Base-by-base conservation (phyloP, 2,329 filamentous ascomycete genomes). In the Achaetomium macrosporum region DNA sequence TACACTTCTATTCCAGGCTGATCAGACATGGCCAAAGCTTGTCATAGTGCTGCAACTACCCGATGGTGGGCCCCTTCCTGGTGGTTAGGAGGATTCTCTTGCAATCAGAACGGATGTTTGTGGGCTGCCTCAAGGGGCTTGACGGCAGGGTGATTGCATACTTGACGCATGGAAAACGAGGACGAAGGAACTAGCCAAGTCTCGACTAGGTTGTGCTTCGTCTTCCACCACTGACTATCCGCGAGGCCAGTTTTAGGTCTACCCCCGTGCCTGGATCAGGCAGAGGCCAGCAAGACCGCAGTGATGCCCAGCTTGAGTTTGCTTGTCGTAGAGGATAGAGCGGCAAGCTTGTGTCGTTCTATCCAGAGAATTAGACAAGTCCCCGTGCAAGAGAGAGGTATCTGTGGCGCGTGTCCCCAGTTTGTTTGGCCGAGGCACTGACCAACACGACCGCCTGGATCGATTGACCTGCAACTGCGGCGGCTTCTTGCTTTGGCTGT, bases 101-200 rank as follows among this genome's bases (percentile, higher is more conserved):
- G 20, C 69, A 69, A 69, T 69, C 70, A 66, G 69, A 68, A 59
- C 58, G 63, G 60, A 64, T 72, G 70, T 71, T 71, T 73, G 73
- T 73, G 73, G 72, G 71, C 69, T 71, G 68, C 74, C 25, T 66
- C 65, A 71, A 71, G 69, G 67, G 66, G 63, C 62, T 69, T 71
- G 67, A 69, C 65, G 66, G 68, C 65, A 75, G 75, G 75, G 64
- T 76, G 68, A 65, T 64, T 76, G 75, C 75, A 77, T 72, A 63
- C 63, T 61, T 69, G 64, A 69, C 71, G 71, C 72, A 71, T 71
- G 65, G 66, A 68, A 67, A 68, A 66, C 64, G 65, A 65, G 63
- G 59, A 44, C 48, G 62, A 63, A 62, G 61, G 59, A 53, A 57
- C 53, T 51, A 57, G 52, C 54, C 51, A 19, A 44, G 49, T 30